Base-by-base conservation (phyloP, 2,329 filamentous ascomycete genomes). In the Nothophaeocryptopus gaeumannii region DNA sequence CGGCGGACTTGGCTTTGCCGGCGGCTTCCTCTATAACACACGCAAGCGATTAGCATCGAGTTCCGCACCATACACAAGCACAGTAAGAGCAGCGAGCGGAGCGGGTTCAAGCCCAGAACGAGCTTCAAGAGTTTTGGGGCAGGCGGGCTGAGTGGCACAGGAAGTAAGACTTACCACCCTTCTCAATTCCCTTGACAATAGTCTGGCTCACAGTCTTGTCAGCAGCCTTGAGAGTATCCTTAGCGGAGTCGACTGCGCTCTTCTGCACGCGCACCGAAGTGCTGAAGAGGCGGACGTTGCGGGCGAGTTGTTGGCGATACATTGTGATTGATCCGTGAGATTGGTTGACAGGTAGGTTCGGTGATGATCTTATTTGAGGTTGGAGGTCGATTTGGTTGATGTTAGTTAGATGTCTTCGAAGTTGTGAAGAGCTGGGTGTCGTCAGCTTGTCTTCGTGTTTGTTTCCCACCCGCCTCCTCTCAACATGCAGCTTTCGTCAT, bases 151-250 rank as follows among this genome's bases (percentile, higher is more conserved):
- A 11, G 2, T 5, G 16, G 2, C 13, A 34, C 11, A 8, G 7
- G 14, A 14, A 39, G 14, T 11, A 26, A 26, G 7, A 75, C 81
- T 51, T 78, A 84, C 81, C 75, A 52, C 79, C 78, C 59, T 75
- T 81, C 69, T 85, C 78, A 54, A 84, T 82, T 39, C 81, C 82
- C 69, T 80, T 79, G 15, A 84, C 78, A 9, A 77, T 76, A 20
- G 70, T 76, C 64, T 80, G 72, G 1, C 79, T 76, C 32, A 82
- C 73, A 15, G 72, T 73, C 53, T 76, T 71, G 66, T 85, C 80
- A 14, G 79, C 78, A 47, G 72, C 74, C 70, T 84, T 81, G 39
- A 79, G 65, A 0, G 78, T 75, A 36, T 83, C 79, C 67, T 83
- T 83, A 58, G 77, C 76, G 5, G 71, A 64, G 38, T 83, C 79